phyloP scores from a whole-genome alignment of 2,329 filamentous ascomycete genomes.

The Aspergillus sp. region DNA sequence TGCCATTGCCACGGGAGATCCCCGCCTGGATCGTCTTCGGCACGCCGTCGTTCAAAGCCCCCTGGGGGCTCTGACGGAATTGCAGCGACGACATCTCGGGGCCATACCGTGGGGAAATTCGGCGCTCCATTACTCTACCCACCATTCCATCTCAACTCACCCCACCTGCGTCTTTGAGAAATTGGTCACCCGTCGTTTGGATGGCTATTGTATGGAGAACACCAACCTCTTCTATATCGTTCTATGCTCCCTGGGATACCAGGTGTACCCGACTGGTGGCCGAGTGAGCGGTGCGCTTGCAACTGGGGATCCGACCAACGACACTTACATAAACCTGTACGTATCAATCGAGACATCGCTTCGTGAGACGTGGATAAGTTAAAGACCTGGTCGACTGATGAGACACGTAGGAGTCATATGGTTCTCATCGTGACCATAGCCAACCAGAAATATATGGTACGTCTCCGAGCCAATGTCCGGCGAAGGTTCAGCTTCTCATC shows the following conservation, averaged over 20 bases:
- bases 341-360: conserved; percentile 6
- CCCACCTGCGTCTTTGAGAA: conserved; percentile 52
- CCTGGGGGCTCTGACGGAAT: conserved; percentile 27
- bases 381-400: neutral
- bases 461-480: neutral
- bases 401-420: conserved; percentile 49
- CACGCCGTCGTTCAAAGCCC: conserved; percentile 27
- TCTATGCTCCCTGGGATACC: conserved; percentile 51
- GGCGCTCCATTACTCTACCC: conserved; percentile 53
- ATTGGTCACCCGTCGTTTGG: conserved; percentile 49
- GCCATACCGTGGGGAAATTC: conserved; percentile 58
- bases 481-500: neutral
- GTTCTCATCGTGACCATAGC: conserved; percentile 59
- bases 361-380: neutral
- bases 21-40: conserved; percentile 26
- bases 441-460: conserved; percentile 42
- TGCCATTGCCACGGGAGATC: conserved; percentile 9
- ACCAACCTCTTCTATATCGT: conserved; percentile 53
- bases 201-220: conserved; percentile 63
- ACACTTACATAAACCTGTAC: conserved; percentile 49
- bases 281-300: conserved; percentile 38
- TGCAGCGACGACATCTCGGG: conserved; percentile 46
- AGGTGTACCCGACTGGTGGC: conserved; percentile 56
- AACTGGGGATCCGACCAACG: conserved; percentile 19
- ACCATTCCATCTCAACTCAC: conserved; percentile 49